phyloP scores from a whole-genome alignment of 1,284 basidiomycete species.

The Papiliotrema nemorosa region DNA sequence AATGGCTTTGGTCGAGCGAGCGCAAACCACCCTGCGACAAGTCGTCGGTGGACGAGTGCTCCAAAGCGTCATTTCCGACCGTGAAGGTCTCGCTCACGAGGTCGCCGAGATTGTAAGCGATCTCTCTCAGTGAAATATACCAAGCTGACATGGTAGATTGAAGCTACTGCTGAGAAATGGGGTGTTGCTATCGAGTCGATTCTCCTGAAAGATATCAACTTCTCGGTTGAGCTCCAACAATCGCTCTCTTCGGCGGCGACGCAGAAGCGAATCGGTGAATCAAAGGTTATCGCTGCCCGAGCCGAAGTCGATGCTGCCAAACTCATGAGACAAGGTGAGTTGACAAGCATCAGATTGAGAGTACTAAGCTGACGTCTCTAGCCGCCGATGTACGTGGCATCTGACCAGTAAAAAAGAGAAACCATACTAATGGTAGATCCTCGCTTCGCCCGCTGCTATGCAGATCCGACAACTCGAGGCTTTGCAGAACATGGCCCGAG shows the following conservation, averaged over 20 bases:
- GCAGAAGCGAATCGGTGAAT: slow-evolving; percentile 85
- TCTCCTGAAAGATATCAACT: slow-evolving; percentile 71
- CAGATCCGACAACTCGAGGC: slow-evolving; percentile 94
- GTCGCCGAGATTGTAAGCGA: slow-evolving; percentile 83
- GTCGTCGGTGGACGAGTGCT: slow-evolving; percentile 82
- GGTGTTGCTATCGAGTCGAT: slow-evolving; percentile 93
- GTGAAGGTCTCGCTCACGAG: slow-evolving; percentile 92
- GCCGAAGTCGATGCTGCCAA: slow-evolving; percentile 93
- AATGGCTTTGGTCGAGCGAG: slow-evolving; percentile 82
- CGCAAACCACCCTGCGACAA: slow-evolving; percentile 91
- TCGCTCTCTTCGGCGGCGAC: slow-evolving; percentile 90
- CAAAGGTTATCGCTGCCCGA: slow-evolving; percentile 87
- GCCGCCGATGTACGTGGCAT: slow-evolving; percentile 39
- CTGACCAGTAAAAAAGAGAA: background rate
- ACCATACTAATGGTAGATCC: slow-evolving; percentile 58
- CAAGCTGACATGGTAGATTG: slow-evolving; percentile 31
- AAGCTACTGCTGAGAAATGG: slow-evolving; percentile 69
- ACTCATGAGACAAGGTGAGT: slow-evolving; percentile 69
- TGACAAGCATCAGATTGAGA: background rate
- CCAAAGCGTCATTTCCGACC: slow-evolving; percentile 62
- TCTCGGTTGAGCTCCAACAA: slow-evolving; percentile 85
- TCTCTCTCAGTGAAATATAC: background rate
- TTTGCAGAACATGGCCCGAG: slow-evolving; percentile 60
- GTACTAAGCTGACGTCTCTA: background rate
- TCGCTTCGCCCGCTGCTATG: slow-evolving; percentile 91